Percentiles rank a stretch among this genome's conserved stretches.
Conservation (phyloP, 2,329 filamentous ascomycete species). For the Coniochaeta ligniaria region DNA sequence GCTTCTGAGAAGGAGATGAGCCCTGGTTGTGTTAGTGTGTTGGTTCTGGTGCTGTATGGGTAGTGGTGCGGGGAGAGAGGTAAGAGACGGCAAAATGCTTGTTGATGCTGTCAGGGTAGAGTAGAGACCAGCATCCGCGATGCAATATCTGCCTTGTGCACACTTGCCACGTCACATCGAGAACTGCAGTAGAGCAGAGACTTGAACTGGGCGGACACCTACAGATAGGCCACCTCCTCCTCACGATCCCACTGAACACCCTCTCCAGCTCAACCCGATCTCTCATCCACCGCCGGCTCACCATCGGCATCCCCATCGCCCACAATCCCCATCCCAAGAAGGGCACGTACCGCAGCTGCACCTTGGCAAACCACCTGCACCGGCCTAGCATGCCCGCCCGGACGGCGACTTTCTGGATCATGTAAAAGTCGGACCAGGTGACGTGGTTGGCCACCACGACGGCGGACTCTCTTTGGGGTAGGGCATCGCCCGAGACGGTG, state of each 20-base stretch:
- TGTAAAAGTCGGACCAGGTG: constrained; percentile 57
- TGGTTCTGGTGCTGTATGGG: background rate
- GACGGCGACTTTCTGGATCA: constrained; percentile 51
- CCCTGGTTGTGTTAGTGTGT: constrained; percentile 31
- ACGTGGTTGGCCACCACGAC: constrained; percentile 56
- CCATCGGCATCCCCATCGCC: constrained; percentile 59
- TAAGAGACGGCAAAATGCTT: background rate
- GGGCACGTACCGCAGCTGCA: constrained; percentile 49
- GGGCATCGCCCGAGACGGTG: constrained; percentile 40
- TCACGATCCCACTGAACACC: constrained; percentile 47
- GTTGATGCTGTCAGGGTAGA: background rate
- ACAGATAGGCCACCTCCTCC: constrained; percentile 50
- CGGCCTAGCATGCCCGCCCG: constrained; percentile 50
- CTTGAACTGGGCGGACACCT: constrained; percentile 19
- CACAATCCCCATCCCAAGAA: constrained; percentile 58
- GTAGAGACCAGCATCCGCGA: background rate
- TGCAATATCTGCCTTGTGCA: background rate
- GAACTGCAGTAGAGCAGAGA: background rate
- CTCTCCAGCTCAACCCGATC: constrained; percentile 49
- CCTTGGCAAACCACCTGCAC: constrained; percentile 57
- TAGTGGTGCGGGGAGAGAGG: background rate
- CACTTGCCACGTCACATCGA: background rate
- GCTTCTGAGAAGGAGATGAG: constrained; percentile 58
- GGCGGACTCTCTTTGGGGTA: constrained; percentile 49
- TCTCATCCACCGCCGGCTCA: constrained; percentile 50